Conservation (phyloP, 345 rosid species). For the Citrus reticulata region DNA sequence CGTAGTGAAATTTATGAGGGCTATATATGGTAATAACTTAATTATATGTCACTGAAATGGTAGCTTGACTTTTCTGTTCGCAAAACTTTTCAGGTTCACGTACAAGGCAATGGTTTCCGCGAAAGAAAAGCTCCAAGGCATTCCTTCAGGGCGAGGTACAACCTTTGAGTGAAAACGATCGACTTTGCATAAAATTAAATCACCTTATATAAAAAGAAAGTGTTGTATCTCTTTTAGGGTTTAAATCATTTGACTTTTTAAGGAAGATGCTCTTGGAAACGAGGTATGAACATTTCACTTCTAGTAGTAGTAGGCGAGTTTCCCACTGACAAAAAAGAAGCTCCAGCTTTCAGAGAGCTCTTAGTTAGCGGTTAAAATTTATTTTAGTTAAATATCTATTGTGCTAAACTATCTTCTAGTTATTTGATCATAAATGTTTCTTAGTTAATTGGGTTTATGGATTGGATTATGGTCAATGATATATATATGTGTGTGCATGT, state of each 20-base stretch:
- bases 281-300: constrained; percentile 3
- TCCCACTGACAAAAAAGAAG: background rate
- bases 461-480: background rate
- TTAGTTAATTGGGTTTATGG: background rate
- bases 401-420: background rate
- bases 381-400: background rate
- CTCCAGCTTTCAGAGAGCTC: constrained; percentile 4
- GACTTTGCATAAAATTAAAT: background rate
- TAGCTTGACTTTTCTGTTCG: constrained; percentile 28
- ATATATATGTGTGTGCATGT: too few species aligned
- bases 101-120: constrained; percentile 56
- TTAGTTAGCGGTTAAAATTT: background rate
- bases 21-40: background rate
- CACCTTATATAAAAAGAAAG: background rate
- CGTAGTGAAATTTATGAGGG: constrained; percentile 13
- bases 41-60: constrained; percentile 26
- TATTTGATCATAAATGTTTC: background rate
- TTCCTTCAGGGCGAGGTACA: constrained; percentile 56
- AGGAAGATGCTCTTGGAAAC: constrained; percentile 42
- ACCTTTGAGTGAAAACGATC: constrained; percentile 40
- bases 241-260: constrained; percentile 16
- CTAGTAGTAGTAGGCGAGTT: constrained; percentile 12
- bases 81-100: constrained; percentile 49
- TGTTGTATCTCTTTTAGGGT: constrained; percentile 9
- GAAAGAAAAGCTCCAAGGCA: constrained; percentile 74